A percentile compares a stretch with the other conserved stretches of the same genome.
Evolutionary conservation across 2,329 filamentous ascomycete species (phyloP).

Genomic region (Aspergillus felis): DNA sequence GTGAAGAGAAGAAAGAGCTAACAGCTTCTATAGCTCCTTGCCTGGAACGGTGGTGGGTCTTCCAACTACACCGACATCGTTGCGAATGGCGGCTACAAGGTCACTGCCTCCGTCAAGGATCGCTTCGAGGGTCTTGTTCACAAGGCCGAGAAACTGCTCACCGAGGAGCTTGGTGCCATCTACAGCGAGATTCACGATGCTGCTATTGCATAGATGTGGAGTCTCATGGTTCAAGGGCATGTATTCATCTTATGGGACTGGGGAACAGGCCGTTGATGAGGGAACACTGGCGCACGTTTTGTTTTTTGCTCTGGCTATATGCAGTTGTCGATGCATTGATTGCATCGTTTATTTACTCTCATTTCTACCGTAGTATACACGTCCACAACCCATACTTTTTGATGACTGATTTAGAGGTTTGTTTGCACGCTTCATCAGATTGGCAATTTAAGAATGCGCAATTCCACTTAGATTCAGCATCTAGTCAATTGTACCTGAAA

Average conservation of each 20-base stretch:
- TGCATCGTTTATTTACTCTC: slow-evolving; percentile 19
- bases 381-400: slow-evolving; percentile 19
- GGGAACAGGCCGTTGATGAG: slow-evolving; percentile 22
- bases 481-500: not conserved
- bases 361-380: slow-evolving; percentile 28
- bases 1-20: slow-evolving; percentile 14
- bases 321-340: slow-evolving; percentile 15
- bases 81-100: slow-evolving; percentile 66
- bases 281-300: slow-evolving; percentile 25
- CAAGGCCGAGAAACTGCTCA: slow-evolving; percentile 45
- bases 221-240: slow-evolving; percentile 5
- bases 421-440: slow-evolving; percentile 7
- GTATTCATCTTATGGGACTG: slow-evolving; percentile 7
- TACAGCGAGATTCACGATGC: slow-evolving; percentile 43
- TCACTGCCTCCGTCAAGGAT: slow-evolving; percentile 34
- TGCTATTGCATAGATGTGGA: slow-evolving; percentile 43
- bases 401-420: slow-evolving; percentile 23
- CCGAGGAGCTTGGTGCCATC: slow-evolving; percentile 45
- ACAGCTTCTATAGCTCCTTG: slow-evolving; percentile 60
- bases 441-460: slow-evolving; percentile 35
- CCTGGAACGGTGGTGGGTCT: slow-evolving; percentile 97
- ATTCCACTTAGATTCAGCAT: not conserved
- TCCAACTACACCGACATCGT: slow-evolving; percentile 87
- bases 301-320: slow-evolving; percentile 13
- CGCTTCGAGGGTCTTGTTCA: slow-evolving; percentile 42